phyloP scores from a whole-genome alignment of 176 grass and related monocot genomes.

The Raddia distichophylla region DNA sequence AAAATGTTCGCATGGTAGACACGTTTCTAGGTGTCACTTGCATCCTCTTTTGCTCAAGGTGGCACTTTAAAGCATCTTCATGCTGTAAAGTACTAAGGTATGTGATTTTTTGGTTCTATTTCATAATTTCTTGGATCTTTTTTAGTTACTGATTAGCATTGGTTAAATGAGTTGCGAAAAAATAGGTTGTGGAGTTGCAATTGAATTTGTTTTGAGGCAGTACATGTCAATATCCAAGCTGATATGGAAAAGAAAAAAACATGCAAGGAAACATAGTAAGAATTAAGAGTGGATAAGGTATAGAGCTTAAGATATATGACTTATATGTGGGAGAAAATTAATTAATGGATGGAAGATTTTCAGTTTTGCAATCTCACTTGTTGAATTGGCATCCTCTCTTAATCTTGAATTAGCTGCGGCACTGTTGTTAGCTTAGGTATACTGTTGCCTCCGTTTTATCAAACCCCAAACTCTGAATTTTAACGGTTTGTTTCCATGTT shows the following conservation, averaged over 20 bases:
- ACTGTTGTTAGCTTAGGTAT: background rate
- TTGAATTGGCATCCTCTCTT: background rate
- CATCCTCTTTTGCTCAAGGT: conserved; percentile 19
- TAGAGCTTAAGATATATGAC: background rate
- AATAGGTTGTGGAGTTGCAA: background rate
- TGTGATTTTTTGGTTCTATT: conserved; percentile 5
- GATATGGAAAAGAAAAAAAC: background rate
- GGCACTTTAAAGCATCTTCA: conserved; percentile 21
- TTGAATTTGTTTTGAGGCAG: background rate
- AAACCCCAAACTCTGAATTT: background rate
- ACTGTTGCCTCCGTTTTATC: background rate
- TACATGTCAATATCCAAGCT: background rate
- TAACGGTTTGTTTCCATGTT: conserved; percentile 6
- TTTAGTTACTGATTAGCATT: conserved; percentile 15
- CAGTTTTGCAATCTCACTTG: background rate
- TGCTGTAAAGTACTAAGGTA: background rate
- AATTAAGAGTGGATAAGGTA: background rate
- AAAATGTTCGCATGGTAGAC: background rate
- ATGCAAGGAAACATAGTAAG: background rate
- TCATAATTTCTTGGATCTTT: background rate
- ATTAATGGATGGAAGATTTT: background rate
- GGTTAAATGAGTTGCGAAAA: conserved; percentile 9
- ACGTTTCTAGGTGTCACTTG: conserved; percentile 29
- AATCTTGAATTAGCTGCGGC: conserved; percentile 11
- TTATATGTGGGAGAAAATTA: background rate